Evolutionary conservation across 164 flowering plant genomes (phyloP).

Genomic region (Aristolochia contorta): DNA sequence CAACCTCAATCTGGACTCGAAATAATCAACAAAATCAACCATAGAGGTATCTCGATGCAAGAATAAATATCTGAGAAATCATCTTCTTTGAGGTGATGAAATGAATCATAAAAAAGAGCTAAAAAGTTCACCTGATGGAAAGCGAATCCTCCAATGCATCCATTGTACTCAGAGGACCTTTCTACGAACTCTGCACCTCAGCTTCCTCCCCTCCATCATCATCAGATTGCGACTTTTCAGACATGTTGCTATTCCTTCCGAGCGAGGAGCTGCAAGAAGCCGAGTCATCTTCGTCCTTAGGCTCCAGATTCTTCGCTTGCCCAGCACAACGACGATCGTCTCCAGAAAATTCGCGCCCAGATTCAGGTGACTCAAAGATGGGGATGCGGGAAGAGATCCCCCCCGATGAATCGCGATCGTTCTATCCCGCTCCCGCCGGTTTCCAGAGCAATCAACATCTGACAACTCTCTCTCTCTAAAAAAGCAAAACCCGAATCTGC

Average conservation of each 20-base stretch:
- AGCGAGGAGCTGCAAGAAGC: constrained; percentile 42
- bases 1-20: too few relatives aligned
- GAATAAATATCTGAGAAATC: too few relatives aligned
- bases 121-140: constrained; percentile 41
- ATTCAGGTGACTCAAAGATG: constrained; percentile 15
- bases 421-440: constrained; percentile 15
- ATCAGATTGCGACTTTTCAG: constrained; percentile 14
- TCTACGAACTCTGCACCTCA: constrained; percentile 64
- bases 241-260: constrained; percentile 45
- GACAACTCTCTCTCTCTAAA: too few relatives aligned
- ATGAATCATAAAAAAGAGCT: too few relatives aligned
- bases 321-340: constrained; percentile 5
- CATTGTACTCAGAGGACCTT: constrained; percentile 56
- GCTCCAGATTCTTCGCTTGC: not conserved
- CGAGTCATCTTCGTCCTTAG: constrained; percentile 8
- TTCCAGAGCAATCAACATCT: constrained; percentile 31
- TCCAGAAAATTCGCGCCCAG: constrained; percentile 7
- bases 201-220: constrained; percentile 23
- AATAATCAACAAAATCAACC: too few relatives aligned
- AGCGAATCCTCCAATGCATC: constrained; percentile 59
- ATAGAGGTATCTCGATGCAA: too few relatives aligned
- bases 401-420: constrained; percentile 18
- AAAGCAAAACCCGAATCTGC: too few relatives aligned
- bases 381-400: constrained; percentile 16
- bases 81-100: too few relatives aligned